Conservation (phyloP, 164 flowering plant genomes). For the Hamamelis virginiana region DNA sequence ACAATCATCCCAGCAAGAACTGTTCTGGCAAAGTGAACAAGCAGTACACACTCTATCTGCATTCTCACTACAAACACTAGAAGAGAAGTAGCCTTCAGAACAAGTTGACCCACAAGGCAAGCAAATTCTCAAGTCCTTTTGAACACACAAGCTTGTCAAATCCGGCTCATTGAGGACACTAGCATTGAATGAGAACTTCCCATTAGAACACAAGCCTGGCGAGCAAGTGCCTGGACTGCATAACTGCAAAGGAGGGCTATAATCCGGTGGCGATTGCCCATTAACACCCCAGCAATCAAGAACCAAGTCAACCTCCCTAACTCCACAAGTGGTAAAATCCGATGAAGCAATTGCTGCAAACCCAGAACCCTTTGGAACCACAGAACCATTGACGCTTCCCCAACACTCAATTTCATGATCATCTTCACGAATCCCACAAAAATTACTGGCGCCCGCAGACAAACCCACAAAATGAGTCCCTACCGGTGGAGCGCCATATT, state of each 20-base stretch:
- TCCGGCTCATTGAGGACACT: constrained; percentile 74
- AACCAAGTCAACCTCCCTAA: constrained; percentile 75
- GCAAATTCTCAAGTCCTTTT: constrained; percentile 63
- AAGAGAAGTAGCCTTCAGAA: constrained; percentile 63
- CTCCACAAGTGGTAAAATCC: constrained; percentile 64
- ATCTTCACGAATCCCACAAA: constrained; percentile 78
- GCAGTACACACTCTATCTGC: constrained; percentile 79
- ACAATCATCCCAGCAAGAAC: constrained; percentile 73
- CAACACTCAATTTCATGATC: constrained; percentile 82
- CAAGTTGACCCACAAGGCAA: constrained; percentile 77
- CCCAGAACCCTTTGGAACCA: constrained; percentile 65
- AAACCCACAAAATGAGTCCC: constrained; percentile 54
- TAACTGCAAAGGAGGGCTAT: constrained; percentile 76
- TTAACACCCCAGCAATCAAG: constrained; percentile 78
- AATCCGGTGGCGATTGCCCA: constrained; percentile 32
- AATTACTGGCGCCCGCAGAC: constrained; percentile 69
- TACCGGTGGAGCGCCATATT: constrained; percentile 23
- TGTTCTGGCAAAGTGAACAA: constrained; percentile 90
- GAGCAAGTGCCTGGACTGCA: constrained; percentile 83
- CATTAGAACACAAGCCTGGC: constrained; percentile 44
- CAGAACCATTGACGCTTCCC: constrained; percentile 63
- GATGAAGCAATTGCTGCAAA: constrained; percentile 78
- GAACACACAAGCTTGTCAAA: constrained; percentile 58
- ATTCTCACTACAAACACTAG: constrained; percentile 61
- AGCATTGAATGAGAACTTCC: constrained; percentile 74